phyloP scores from a whole-genome alignment of 768 basidiomycete genomes.

The Trametes maxima region DNA sequence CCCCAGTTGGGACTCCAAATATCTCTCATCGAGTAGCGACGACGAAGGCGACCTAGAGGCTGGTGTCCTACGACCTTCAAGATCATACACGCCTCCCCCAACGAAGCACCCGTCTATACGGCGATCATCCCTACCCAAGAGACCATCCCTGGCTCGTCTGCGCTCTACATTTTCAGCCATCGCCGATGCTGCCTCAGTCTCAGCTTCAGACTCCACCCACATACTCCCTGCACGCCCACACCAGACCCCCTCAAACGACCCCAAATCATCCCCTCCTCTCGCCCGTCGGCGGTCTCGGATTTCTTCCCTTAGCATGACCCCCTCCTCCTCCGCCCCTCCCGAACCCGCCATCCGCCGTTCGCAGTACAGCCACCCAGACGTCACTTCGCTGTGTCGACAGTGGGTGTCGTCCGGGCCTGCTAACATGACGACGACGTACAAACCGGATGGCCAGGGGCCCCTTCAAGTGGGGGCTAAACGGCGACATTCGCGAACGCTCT shows the following conservation, averaged over 20 bases:
- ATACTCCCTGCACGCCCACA: constrained; percentile 4
- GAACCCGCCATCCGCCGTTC: constrained; percentile 52
- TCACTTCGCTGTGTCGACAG: constrained; percentile 58
- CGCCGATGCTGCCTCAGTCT: constrained; percentile 22
- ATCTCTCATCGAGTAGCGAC: constrained; percentile 29
- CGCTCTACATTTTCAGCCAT: constrained; percentile 27
- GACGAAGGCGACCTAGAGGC: constrained; percentile 28
- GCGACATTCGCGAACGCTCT: constrained; percentile 5
- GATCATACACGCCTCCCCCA: constrained; percentile 1
- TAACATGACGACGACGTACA: constrained; percentile 54
- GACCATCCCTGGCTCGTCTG: constrained; percentile 20
- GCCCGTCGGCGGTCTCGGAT: constrained; percentile 17
- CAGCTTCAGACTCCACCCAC: constrained; percentile 17
- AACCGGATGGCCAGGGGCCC: constrained; percentile 29
- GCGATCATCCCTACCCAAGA: background rate
- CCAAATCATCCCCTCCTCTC: constrained; percentile 1
- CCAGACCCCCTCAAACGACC: constrained; percentile 4
- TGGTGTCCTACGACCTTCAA: constrained; percentile 1
- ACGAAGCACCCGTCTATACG: background rate
- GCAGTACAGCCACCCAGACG: constrained; percentile 56
- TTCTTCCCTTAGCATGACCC: constrained; percentile 38
- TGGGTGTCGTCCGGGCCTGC: constrained; percentile 63
- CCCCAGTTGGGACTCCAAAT: constrained; percentile 55
- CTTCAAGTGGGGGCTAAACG: background rate
- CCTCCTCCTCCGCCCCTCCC: constrained; percentile 41